These are phyloP conservation scores for Lipomyces oligophaga DNA, from an alignment of 805 yeast genomes.

Conservation along the genomic window DNA sequence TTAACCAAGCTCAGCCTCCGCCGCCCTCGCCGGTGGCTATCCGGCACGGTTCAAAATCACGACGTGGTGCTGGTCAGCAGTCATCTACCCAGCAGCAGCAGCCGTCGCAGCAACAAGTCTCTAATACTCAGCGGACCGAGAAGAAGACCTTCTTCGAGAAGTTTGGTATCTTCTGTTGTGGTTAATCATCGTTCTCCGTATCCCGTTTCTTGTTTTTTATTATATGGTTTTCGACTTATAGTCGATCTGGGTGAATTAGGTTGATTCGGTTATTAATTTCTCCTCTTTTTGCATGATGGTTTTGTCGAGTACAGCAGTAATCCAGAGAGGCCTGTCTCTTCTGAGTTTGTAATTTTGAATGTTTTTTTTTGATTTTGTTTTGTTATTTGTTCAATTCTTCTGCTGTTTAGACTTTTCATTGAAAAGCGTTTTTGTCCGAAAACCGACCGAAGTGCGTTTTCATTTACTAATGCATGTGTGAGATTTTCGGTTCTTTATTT, in stretches of 20 bases:
- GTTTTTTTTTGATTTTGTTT: too few species aligned
- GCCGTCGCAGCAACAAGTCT: conserved; percentile 18
- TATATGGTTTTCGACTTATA: too few species aligned
- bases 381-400: too few species aligned
- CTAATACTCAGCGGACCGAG: conserved; percentile 28
- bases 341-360: not conserved
- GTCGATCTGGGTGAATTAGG: too few species aligned
- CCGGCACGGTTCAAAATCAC: conserved; percentile 36
- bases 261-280: too few species aligned
- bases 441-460: too few species aligned
- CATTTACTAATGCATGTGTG: too few species aligned
- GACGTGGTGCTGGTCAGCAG: conserved; percentile 33
- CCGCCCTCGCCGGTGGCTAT: conserved; percentile 38
- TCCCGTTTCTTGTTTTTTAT: not conserved
- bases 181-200: conserved; percentile 25
- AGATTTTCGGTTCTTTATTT: too few species aligned
- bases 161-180: conserved; percentile 37
- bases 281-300: not conserved
- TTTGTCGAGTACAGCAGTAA: too few species aligned
- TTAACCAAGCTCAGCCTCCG: conserved; percentile 44
- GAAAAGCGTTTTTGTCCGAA: not conserved
- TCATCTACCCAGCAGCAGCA: conserved; percentile 27
- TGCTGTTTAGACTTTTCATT: conserved; percentile 1
- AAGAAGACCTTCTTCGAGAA: conserved; percentile 35
- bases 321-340: not conserved